Evolutionary conservation across 306 rosid genomes (phyloP).

Genomic region (Begonia peltatifolia): DNA sequence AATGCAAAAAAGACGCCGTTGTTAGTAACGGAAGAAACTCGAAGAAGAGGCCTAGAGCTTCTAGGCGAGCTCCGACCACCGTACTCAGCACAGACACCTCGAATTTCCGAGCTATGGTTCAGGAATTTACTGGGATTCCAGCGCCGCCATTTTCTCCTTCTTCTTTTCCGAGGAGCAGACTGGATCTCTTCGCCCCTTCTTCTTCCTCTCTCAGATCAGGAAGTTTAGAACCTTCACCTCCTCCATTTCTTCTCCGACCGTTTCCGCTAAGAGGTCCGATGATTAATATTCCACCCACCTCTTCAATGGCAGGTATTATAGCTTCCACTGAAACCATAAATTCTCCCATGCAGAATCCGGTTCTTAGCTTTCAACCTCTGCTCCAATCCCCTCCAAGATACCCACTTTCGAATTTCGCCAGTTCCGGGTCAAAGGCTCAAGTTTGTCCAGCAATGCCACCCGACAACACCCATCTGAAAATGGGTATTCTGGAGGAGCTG

Average conservation of each 20-base stretch:
- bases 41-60: slow-evolving; percentile 81
- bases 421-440: slow-evolving; percentile 14
- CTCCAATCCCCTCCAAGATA: slow-evolving; percentile 25
- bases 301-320: slow-evolving; percentile 16
- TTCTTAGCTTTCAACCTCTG: slow-evolving; percentile 41
- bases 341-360: slow-evolving; percentile 31
- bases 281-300: slow-evolving; percentile 10
- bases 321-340: slow-evolving; percentile 15
- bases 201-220: slow-evolving; percentile 11
- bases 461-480: slow-evolving; percentile 8
- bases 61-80: slow-evolving; percentile 92
- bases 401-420: slow-evolving; percentile 11
- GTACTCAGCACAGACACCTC: slow-evolving; percentile 82
- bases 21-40: slow-evolving; percentile 36
- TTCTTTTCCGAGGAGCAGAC: slow-evolving; percentile 44
- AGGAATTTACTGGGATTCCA: slow-evolving; percentile 95
- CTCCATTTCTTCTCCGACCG: slow-evolving; percentile 61
- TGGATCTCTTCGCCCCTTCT: slow-evolving; percentile 51
- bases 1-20: background rate
- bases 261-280: slow-evolving; percentile 46
- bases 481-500: slow-evolving; percentile 35
- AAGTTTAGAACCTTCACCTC: slow-evolving; percentile 25
- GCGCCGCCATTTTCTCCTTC: slow-evolving; percentile 68
- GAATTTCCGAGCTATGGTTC: slow-evolving; percentile 98
- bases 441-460: slow-evolving; percentile 20